phyloP scores from a whole-genome alignment of 2,329 filamentous ascomycete species.

The Phymatotrichopsis omnivora region DNA sequence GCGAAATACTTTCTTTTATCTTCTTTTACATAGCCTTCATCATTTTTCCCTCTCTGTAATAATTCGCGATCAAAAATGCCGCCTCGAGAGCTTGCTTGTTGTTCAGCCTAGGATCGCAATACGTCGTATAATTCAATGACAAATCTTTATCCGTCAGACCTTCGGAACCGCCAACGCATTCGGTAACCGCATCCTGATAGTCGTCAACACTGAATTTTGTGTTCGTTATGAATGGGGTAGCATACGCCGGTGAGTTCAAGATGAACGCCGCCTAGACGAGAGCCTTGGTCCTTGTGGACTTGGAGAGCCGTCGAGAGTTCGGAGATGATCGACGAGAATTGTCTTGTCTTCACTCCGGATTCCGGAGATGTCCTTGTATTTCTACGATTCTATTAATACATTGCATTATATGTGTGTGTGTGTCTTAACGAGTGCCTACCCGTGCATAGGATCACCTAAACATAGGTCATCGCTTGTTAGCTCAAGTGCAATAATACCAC shows the following conservation, averaged over 20 bases:
- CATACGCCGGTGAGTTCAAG: conserved; percentile 70
- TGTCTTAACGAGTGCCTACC: too few relatives aligned
- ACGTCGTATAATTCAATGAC: conserved; percentile 84
- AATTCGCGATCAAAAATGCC: conserved; percentile 84
- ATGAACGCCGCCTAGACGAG: conserved; percentile 87
- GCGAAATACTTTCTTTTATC: too few relatives aligned
- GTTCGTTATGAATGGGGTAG: not conserved
- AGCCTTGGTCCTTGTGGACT: conserved; percentile 74
- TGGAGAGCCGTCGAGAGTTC: conserved; percentile 75
- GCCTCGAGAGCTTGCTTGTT: conserved; percentile 96
- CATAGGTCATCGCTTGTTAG: not conserved
- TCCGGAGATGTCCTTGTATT: conserved; percentile 55
- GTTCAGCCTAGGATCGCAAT: conserved; percentile 89
- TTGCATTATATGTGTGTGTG: not conserved
- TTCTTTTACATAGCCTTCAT: not conserved
- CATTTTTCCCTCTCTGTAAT: conserved; percentile 48
- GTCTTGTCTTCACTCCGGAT: conserved; percentile 81
- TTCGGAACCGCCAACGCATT: conserved; percentile 85
- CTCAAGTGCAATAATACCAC: not conserved
- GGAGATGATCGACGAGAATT: conserved; percentile 79
- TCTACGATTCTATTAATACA: conserved; percentile 9
- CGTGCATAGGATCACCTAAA: conserved; percentile 92
- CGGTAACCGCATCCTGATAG: conserved; percentile 69
- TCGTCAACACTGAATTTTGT: not conserved
- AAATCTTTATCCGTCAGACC: conserved; percentile 80